Base-by-base conservation (phyloP, 352 stramenopile species). In the Pythium dissimile region DNA sequence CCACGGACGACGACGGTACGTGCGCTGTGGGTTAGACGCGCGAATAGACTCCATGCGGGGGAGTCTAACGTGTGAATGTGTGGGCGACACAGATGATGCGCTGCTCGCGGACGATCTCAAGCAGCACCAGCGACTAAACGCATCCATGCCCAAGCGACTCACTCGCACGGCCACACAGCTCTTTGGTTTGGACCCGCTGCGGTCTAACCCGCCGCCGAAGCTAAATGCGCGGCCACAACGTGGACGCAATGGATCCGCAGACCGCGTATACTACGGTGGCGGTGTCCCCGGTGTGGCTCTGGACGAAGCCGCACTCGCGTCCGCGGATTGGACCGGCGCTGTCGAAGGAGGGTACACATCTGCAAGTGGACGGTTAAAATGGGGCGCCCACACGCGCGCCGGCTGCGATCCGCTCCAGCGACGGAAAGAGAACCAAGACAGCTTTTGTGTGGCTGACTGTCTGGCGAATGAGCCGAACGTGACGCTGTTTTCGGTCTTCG, bases 401-500 rank as follows among this genome's bases (percentile, higher is more conserved):
- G 83, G 83, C 27, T 88, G 87, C 56, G 83, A 93, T 55, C 72
- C 79, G 12, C 51, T 93, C 55, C 66, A 75, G n/a, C 77, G 83
- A n/a, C 75, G 83, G 2, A 93, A 93, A 41, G 80, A 93, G 63
- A 93, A 93, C 62, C 83, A 93, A 59, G 83, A 93, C 64, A 73
- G 67, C 23, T 77, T 93, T 31, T 88, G 71, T 34, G 69, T 93
- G 16, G 72, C 64, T 46, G 80, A 91, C 43, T 55, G 44, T 11
- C 42, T 91, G 28, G 72, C 58, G 3, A 64, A 78, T 5, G 77
- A 88, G 35, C n/a, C 46, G 6, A 58, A 63, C 43, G 46, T 71
- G 15, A 86, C 75, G 42, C 83, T 91, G 41, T 86, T 93, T 60
- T 79, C 73, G 0, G 80, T 93, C 35, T 84, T 91, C 42, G 84